Conservation (phyloP, 306 rosid genomes). For the Luffa aegyptiaca region DNA sequence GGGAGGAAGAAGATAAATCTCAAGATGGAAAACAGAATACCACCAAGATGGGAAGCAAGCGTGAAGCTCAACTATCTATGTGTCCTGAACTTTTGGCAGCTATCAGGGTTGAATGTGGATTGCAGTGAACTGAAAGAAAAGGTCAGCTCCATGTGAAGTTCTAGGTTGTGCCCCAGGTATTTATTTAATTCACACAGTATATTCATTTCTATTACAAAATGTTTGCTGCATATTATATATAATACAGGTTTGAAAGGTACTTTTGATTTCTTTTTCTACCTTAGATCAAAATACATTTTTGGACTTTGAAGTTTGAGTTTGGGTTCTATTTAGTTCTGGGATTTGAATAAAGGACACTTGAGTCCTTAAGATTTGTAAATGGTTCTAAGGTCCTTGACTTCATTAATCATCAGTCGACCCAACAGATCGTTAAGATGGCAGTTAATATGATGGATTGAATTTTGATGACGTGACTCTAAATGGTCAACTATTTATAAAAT, state of each 20-base stretch:
- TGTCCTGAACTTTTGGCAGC: slow-evolving; percentile 82
- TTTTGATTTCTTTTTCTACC: background rate
- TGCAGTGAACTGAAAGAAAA: slow-evolving; percentile 16
- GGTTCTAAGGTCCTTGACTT: no score
- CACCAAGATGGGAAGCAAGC: slow-evolving; percentile 7
- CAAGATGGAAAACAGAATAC: slow-evolving; percentile 12
- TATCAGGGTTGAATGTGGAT: slow-evolving; percentile 78
- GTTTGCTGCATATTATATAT: background rate
- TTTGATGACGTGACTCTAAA: no score
- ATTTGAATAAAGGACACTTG: no score
- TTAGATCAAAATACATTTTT: no score
- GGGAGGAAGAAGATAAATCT: slow-evolving; percentile 56
- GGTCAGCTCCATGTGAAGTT: background rate
- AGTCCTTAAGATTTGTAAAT: no score
- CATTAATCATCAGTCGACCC: no score
- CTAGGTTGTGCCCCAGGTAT: background rate
- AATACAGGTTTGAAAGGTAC: background rate
- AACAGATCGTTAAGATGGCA: no score
- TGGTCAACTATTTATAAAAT: no score
- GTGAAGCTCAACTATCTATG: slow-evolving; percentile 20
- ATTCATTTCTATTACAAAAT: background rate
- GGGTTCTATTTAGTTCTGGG: no score
- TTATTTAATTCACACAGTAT: background rate
- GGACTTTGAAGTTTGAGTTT: no score
- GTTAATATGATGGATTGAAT: no score